A percentile compares a stretch with the other conserved stretches of the same genome.
Evolutionary conservation across 2,329 filamentous ascomycete genomes (phyloP).

Genomic region (Cercospora nicotianae): DNA sequence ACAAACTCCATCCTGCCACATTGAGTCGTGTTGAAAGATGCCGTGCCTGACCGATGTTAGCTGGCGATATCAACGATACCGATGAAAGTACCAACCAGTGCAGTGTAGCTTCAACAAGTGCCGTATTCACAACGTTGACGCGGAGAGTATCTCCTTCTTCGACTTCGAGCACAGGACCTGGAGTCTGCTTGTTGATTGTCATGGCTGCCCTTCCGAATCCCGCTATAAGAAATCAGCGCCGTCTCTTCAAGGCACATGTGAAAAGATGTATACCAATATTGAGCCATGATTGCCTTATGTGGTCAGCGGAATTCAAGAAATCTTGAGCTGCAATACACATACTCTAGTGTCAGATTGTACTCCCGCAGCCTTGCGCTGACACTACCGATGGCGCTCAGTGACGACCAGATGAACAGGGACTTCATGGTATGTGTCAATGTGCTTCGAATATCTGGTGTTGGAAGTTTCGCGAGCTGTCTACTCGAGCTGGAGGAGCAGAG

Average conservation of each 20-base stretch:
- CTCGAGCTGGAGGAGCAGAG: not conserved
- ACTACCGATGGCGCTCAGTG: not conserved
- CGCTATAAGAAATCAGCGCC: slow-evolving; percentile 7
- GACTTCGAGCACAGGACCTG: slow-evolving; percentile 47
- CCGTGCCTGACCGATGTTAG: slow-evolving; percentile 1
- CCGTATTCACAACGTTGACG: slow-evolving; percentile 45
- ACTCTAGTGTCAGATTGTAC: slow-evolving; percentile 25
- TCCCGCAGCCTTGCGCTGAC: slow-evolving; percentile 15
- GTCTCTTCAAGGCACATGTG: too few relatives aligned
- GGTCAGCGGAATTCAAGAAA: not conserved
- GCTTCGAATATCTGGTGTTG: not conserved
- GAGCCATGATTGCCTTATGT: slow-evolving; percentile 9
- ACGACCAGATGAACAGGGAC: not conserved
- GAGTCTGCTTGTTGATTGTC: slow-evolving; percentile 45
- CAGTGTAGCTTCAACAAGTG: slow-evolving; percentile 30
- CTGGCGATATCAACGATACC: not conserved
- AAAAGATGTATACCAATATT: slow-evolving; percentile 7
- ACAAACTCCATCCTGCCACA: slow-evolving; percentile 11
- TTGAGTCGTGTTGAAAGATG: slow-evolving; percentile 3
- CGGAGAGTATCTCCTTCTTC: slow-evolving; percentile 48
- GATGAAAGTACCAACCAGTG: slow-evolving; percentile 11
- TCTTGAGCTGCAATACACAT: not conserved
- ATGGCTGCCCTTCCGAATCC: slow-evolving; percentile 18
- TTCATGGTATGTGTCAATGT: not conserved
- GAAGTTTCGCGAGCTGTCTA: not conserved